Evolutionary conservation across 2,329 filamentous ascomycete species (phyloP), one percentile per base, ranked within the genome.

Genomic region (Fusarium hostae): DNA sequence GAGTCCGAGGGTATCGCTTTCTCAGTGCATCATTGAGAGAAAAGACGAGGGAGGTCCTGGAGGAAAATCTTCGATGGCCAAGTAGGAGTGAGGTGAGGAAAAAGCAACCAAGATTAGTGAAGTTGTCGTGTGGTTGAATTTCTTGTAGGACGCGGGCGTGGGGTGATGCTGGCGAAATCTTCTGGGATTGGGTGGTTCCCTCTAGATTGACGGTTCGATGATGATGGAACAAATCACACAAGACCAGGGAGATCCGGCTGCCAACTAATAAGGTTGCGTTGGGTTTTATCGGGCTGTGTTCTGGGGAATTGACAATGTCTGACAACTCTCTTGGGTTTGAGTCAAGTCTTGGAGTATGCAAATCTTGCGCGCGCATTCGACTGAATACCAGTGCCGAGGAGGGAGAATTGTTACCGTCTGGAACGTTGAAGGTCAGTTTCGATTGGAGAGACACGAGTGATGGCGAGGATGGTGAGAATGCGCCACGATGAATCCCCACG

Each of bases 1-100:
- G 48, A 47, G 37, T 67, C 63, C 34, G 35, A 56, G n/a, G 44
- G 39, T 48, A 37, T 24, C 45, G 32, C 56, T 35, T 64, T 60
- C 59, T 75, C 66, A 72, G 70, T 68, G 68, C 73, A 75, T 75
- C 63, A 63, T 75, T 59, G 34, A 66, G 66, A 59, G 47, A 30
- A 54, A 56, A 69, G 41, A 61, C 9, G 41, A 65, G 20, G 54
- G 41, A 65, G 20, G 54, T 20, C 32, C 43, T 15, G 22, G 4
- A 30, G 18, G 32, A 9, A 51, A 28, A 51, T 16, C 11, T 15
- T 51, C 22, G 48, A 45, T 35, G 24, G 24, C 30, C 44, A 30
- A 26, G 48, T 5, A n/a, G 22, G 28, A 47, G n/a, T 54, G 34
- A 34, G 40, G n/a, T 15, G 24, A 65, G 39, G 15, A 39, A 50